Conservation (phyloP, 805 yeast genomes). For the Schizosaccharomyces pombe region DNA sequence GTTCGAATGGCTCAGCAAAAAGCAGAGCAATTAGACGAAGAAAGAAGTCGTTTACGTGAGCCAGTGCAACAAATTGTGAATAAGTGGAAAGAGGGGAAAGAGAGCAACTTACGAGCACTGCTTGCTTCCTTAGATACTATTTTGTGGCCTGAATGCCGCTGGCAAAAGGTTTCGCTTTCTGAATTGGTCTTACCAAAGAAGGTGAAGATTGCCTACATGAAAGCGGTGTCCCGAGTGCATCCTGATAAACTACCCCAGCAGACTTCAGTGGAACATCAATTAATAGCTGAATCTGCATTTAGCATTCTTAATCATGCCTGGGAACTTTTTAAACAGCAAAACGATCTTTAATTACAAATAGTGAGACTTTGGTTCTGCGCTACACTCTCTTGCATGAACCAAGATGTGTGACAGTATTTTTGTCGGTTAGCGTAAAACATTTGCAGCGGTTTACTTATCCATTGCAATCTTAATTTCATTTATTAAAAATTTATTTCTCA, state of each 20-base stretch:
- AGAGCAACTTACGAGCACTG: slow-evolving; percentile 56
- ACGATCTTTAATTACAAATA: slow-evolving; percentile 12
- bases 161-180: slow-evolving; percentile 42
- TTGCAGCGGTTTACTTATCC: background rate
- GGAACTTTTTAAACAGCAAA: slow-evolving; percentile 52
- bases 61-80: slow-evolving; percentile 29
- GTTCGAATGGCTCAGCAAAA: slow-evolving; percentile 26
- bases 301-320: slow-evolving; percentile 68
- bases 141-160: slow-evolving; percentile 40
- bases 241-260: slow-evolving; percentile 46
- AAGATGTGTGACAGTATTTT: background rate
- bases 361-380: background rate
- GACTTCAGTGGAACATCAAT: slow-evolving; percentile 41
- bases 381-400: background rate
- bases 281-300: slow-evolving; percentile 75
- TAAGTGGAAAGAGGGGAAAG: slow-evolving; percentile 53
- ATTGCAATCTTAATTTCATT: background rate
- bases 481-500: background rate
- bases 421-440: no score
- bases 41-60: slow-evolving; percentile 41
- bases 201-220: slow-evolving; percentile 66
- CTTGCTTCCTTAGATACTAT: slow-evolving; percentile 44
- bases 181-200: slow-evolving; percentile 76
- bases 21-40: slow-evolving; percentile 28
- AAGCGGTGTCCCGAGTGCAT: slow-evolving; percentile 53